Conservation (phyloP, 2,329 filamentous ascomycete species). For the Fusarium goolgardi region DNA sequence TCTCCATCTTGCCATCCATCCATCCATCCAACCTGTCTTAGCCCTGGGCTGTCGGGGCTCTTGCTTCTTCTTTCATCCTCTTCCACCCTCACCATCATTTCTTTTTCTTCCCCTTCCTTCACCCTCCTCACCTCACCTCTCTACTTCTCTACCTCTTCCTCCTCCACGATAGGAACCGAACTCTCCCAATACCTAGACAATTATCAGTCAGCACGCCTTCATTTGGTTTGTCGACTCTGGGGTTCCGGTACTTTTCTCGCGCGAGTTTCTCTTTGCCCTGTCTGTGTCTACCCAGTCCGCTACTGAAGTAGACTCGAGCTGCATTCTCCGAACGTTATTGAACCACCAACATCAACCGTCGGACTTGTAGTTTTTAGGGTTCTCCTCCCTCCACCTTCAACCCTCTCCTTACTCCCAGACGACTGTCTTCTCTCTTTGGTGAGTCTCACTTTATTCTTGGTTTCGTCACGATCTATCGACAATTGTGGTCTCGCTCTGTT, state of each 20-base stretch:
- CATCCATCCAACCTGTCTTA: slow-evolving; percentile 43
- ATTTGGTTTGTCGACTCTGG: slow-evolving; percentile 48
- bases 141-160: slow-evolving; percentile 39
- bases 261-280: slow-evolving; percentile 46
- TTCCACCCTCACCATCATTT: slow-evolving; percentile 42
- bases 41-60: slow-evolving; percentile 28
- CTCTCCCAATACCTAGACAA: slow-evolving; percentile 53
- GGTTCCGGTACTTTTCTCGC: slow-evolving; percentile 51
- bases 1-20: slow-evolving; percentile 44
- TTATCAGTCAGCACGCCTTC: slow-evolving; percentile 49
- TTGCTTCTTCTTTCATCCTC: slow-evolving; percentile 43
- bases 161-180: slow-evolving; percentile 52
- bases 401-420: slow-evolving; percentile 24
- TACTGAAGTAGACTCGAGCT: slow-evolving; percentile 45
- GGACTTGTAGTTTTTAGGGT: slow-evolving; percentile 34
- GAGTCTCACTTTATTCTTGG: slow-evolving; percentile 20
- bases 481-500: neutral
- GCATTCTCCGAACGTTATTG: slow-evolving; percentile 32
- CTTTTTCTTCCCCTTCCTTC: slow-evolving; percentile 33
- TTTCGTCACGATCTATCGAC: neutral
- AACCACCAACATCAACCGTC: slow-evolving; percentile 21
- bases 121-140: slow-evolving; percentile 30
- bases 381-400: slow-evolving; percentile 18
- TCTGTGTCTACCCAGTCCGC: slow-evolving; percentile 47
- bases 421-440: slow-evolving; percentile 40